These are phyloP conservation scores for Coemansia sp. DNA, from an alignment of 192 early-diverging fungal species.

Conservation along the genomic window DNA sequence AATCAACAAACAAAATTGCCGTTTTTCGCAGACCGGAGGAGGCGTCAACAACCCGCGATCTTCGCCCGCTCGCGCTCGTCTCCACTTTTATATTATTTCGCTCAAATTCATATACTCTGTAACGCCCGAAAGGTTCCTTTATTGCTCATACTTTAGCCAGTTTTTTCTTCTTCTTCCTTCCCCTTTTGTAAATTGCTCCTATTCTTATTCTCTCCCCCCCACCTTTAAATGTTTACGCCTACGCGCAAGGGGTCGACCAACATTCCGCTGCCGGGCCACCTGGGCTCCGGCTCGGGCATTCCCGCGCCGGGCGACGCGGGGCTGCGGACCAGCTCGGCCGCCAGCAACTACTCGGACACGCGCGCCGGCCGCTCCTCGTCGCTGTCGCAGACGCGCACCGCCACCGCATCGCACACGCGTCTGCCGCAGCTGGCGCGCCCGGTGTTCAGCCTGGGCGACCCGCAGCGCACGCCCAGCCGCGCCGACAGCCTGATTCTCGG, in stretches of 20 bases:
- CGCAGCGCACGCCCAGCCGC: not conserved
- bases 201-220: not conserved
- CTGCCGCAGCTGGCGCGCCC: constrained; percentile 7
- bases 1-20: too few species aligned
- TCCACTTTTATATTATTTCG: too few species aligned
- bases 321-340: constrained; percentile 4
- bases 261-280: constrained; percentile 23
- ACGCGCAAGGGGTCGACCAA: constrained; percentile 14
- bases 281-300: not conserved
- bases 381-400: constrained; percentile 21
- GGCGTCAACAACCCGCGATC: too few species aligned
- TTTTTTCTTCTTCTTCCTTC: not conserved
- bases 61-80: too few species aligned
- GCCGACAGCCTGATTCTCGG: not conserved
- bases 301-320: not conserved
- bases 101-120: too few species aligned
- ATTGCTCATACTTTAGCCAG: not conserved
- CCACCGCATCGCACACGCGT: constrained; percentile 4
- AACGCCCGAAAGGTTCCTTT: too few species aligned
- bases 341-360: constrained; percentile 18
- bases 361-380: constrained; percentile 40
- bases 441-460: constrained; percentile 2
- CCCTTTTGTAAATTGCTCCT: not conserved
- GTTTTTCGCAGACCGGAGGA: too few species aligned
- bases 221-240: not conserved